Percentiles rank a stretch among this genome's conserved stretches.
Conservation (phyloP, 2,329 filamentous ascomycete genomes). For the Botrytis squamosa region DNA sequence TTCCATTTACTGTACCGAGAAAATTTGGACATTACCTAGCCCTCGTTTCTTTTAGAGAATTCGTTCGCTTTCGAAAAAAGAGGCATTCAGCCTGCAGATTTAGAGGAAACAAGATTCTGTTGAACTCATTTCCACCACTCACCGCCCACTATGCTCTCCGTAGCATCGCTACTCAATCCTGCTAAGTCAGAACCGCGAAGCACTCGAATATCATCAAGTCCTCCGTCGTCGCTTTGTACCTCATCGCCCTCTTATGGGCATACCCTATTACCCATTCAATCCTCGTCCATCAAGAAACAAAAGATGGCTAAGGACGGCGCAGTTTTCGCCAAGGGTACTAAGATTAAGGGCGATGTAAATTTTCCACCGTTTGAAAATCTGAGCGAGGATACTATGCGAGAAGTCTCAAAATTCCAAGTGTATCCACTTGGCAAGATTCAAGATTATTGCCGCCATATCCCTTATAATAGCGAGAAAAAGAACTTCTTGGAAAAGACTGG, state of each 20-base stretch:
- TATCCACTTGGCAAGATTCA: slow-evolving; percentile 63
- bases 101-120: slow-evolving; percentile 27
- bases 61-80: slow-evolving; percentile 30
- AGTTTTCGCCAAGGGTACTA: slow-evolving; percentile 56
- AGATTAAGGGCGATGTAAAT: slow-evolving; percentile 65
- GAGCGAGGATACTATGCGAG: slow-evolving; percentile 53
- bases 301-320: slow-evolving; percentile 66
- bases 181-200: slow-evolving; percentile 42
- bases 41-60: slow-evolving; percentile 24
- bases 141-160: slow-evolving; percentile 55
- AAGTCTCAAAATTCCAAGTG: slow-evolving; percentile 64
- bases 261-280: slow-evolving; percentile 32
- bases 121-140: slow-evolving; percentile 31
- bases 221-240: slow-evolving; percentile 35
- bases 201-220: slow-evolving; percentile 46
- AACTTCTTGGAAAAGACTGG: slow-evolving; percentile 83
- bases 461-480: slow-evolving; percentile 94
- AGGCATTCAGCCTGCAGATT: slow-evolving; percentile 33
- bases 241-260: slow-evolving; percentile 35
- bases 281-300: slow-evolving; percentile 45
- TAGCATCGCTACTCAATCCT: slow-evolving; percentile 67
- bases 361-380: slow-evolving; percentile 72
- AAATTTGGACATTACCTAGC: slow-evolving; percentile 20
- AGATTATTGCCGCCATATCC: slow-evolving; percentile 71
- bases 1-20: slow-evolving; percentile 28